phyloP scores from a whole-genome alignment of 2,329 filamentous ascomycete genomes.

The Gaeumannomyces tritici region DNA sequence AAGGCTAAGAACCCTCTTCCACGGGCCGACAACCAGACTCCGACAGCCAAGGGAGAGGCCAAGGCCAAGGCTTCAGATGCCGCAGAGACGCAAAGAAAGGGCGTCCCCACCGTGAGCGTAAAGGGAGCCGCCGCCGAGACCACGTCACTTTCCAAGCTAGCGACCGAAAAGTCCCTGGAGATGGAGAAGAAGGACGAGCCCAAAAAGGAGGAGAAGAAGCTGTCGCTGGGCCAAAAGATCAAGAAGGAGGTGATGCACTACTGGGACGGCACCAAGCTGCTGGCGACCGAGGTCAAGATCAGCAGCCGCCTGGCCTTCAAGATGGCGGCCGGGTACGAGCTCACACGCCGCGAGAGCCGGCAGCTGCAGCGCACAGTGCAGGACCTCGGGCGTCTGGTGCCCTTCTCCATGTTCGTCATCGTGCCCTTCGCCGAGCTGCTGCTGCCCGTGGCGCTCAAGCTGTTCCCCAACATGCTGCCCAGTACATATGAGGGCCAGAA shows the following conservation, averaged over 20 bases:
- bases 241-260: conserved; percentile 93
- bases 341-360: conserved; percentile 85
- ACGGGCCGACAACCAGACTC: conserved; percentile 31
- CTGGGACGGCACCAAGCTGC: conserved; percentile 95
- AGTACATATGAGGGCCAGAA: conserved; percentile 94
- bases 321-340: conserved; percentile 96
- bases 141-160: conserved; percentile 49
- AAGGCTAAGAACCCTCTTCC: conserved; percentile 77
- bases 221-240: conserved; percentile 83
- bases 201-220: conserved; percentile 69
- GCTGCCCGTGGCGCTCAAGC: conserved; percentile 78
- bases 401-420: conserved; percentile 94
- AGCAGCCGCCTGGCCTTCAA: conserved; percentile 85
- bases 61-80: conserved; percentile 18
- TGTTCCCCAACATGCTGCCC: conserved; percentile 95
- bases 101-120: conserved; percentile 7
- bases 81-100: background rate
- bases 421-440: conserved; percentile 93
- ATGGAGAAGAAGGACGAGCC: conserved; percentile 49
- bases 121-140: conserved; percentile 21
- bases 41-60: conserved; percentile 6
- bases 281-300: conserved; percentile 87
- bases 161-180: conserved; percentile 51
- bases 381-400: conserved; percentile 84
- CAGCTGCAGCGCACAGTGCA: conserved; percentile 90